These are phyloP conservation scores for Salix dunnii DNA, from an alignment of 345 rosid genomes.

Conservation along the genomic window DNA sequence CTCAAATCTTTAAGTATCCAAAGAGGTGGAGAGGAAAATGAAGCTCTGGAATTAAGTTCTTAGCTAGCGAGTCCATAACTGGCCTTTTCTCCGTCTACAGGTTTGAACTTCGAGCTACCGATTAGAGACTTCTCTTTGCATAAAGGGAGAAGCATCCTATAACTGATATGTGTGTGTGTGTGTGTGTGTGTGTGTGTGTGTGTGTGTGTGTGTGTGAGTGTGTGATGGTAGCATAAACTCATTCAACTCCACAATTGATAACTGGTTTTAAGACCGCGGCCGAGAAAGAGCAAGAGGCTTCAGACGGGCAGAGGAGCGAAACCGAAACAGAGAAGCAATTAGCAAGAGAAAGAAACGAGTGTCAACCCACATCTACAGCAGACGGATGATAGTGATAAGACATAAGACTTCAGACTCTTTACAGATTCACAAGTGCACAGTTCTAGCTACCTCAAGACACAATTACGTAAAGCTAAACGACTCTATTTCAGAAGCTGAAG, in stretches of 20 bases:
- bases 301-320: neutral
- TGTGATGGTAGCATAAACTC: neutral
- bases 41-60: no score
- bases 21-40: no score
- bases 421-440: slow-evolving; percentile 32
- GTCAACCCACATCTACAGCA: slow-evolving; percentile 38
- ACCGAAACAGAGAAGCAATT: neutral
- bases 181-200: no score
- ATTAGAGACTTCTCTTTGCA: neutral
- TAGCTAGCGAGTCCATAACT: no score
- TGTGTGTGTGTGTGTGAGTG: no score
- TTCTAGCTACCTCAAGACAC: slow-evolving; percentile 24
- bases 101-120: no score
- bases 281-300: neutral
- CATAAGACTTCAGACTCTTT: slow-evolving; percentile 23
- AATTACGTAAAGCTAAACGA: slow-evolving; percentile 21
- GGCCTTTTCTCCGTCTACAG: no score
- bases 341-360: neutral
- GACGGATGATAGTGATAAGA: neutral
- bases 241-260: no score
- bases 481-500: slow-evolving; percentile 26
- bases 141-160: neutral
- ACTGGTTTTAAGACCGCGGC: neutral
- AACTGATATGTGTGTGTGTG: no score
- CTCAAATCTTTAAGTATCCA: no score